Conservation (phyloP, 2,329 filamentous ascomycete genomes). For the Ceratocystis variospora region DNA sequence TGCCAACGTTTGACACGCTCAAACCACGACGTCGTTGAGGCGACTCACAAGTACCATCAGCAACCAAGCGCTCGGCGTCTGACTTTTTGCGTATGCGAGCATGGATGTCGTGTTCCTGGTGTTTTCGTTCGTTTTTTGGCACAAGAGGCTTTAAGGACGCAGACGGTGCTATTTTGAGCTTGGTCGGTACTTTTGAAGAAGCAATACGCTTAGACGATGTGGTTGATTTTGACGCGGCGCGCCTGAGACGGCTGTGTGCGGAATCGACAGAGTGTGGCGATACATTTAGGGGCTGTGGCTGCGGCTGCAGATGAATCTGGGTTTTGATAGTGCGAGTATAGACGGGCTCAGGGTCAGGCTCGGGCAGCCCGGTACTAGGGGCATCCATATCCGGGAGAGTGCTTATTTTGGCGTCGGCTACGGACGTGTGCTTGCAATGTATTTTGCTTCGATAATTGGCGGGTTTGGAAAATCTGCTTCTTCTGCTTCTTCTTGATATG, state of each 20-base stretch:
- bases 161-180: constrained; percentile 17
- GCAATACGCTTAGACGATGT: neutral
- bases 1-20: constrained; percentile 67
- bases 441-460: neutral
- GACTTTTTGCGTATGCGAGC: constrained; percentile 36
- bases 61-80: constrained; percentile 41
- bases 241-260: constrained; percentile 14
- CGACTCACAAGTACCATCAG: constrained; percentile 41
- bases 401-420: neutral
- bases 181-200: constrained; percentile 8
- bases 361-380: neutral
- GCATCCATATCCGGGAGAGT: constrained; percentile 4
- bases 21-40: constrained; percentile 42
- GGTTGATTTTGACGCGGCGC: constrained; percentile 9
- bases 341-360: neutral
- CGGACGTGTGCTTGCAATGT: neutral
- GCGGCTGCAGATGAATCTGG: constrained; percentile 9
- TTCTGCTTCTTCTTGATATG: neutral
- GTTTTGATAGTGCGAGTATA: constrained; percentile 11
- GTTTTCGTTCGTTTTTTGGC: constrained; percentile 29
- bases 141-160: constrained; percentile 19
- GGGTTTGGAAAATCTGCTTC: neutral
- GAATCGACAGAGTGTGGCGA: constrained; percentile 16
- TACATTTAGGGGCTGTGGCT: constrained; percentile 3
- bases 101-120: constrained; percentile 29